These are phyloP conservation scores for Calonectria montana DNA, from an alignment of 2,329 filamentous ascomycete genomes.

Conservation along the genomic window DNA sequence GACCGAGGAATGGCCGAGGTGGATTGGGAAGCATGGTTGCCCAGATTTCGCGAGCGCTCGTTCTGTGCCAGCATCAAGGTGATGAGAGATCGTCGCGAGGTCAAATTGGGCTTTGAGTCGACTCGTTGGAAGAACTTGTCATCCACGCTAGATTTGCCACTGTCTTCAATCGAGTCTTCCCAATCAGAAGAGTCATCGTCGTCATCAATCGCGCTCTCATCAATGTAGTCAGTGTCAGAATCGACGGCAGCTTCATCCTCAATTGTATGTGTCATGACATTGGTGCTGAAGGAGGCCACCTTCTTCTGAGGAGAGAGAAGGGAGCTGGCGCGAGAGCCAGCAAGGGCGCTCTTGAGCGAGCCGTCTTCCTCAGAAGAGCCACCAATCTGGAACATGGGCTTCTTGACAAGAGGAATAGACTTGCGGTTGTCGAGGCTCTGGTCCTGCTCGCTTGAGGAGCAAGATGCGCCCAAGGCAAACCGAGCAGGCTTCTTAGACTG, in stretches of 20 bases:
- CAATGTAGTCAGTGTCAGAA: constrained; percentile 75
- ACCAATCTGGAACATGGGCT: constrained; percentile 63
- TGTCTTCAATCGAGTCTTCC: constrained; percentile 80
- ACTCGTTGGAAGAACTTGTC: constrained; percentile 91
- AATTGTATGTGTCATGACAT: constrained; percentile 76
- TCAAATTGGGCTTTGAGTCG: constrained; percentile 86
- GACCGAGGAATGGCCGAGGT: constrained; percentile 76
- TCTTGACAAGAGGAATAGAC: constrained; percentile 47
- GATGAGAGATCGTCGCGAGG: constrained; percentile 87
- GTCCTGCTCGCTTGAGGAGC: constrained; percentile 74
- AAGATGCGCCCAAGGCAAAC: constrained; percentile 83
- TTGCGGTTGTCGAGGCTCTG: constrained; percentile 59
- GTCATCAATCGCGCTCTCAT: constrained; percentile 85
- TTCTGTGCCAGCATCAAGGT: constrained; percentile 87
- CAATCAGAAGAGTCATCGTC: constrained; percentile 73
- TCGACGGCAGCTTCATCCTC: constrained; percentile 65
- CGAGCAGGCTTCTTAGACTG: constrained; percentile 72
- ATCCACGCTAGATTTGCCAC: constrained; percentile 84
- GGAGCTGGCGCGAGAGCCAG: constrained; percentile 56
- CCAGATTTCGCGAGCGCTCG: constrained; percentile 76
- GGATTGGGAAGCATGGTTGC: constrained; percentile 74
- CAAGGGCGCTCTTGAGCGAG: constrained; percentile 71
- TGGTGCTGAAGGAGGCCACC: constrained; percentile 83
- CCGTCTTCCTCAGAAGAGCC: constrained; percentile 81
- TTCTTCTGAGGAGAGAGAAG: constrained; percentile 70